These are phyloP conservation scores for Ganoderma meredithae DNA, from an alignment of 1,284 basidiomycete species.

Conservation along the genomic window DNA sequence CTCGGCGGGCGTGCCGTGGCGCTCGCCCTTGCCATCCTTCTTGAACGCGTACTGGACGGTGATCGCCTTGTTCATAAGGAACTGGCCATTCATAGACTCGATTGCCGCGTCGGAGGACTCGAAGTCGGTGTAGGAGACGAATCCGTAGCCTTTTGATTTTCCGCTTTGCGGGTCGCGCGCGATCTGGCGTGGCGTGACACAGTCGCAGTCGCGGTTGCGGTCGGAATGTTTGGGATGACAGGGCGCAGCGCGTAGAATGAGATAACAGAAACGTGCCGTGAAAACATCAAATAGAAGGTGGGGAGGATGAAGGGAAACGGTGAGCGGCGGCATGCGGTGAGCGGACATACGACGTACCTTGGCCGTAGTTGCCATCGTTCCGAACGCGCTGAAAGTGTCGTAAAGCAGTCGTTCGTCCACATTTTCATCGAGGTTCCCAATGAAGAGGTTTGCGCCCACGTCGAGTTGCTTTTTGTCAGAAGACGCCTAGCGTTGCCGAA, in stretches of 20 bases:
- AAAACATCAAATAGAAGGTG: conserved; percentile 14
- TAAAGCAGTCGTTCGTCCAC: conserved; percentile 94
- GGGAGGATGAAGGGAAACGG: conserved; percentile 15
- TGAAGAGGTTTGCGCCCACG: conserved; percentile 97
- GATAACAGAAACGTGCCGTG: conserved; percentile 1
- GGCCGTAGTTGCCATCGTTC: conserved; percentile 91
- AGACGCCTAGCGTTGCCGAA: conserved; percentile 65
- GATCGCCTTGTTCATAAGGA: conserved; percentile 97
- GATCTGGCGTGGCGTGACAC: conserved; percentile 61
- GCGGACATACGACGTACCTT: conserved; percentile 67
- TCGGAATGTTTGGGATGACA: conserved; percentile 8
- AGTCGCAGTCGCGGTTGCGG: background rate
- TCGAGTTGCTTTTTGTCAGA: conserved; percentile 98
- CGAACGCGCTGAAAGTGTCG: conserved; percentile 96
- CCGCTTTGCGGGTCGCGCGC: conserved; percentile 88
- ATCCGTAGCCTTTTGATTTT: conserved; percentile 95
- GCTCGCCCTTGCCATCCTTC: conserved; percentile 97
- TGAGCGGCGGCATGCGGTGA: conserved; percentile 19
- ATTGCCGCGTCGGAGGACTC: conserved; percentile 96
- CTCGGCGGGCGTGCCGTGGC: conserved; percentile 96
- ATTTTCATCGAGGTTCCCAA: conserved; percentile 93
- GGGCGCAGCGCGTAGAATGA: conserved; percentile 9
- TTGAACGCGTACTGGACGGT: conserved; percentile 98
- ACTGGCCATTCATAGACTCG: conserved; percentile 97
- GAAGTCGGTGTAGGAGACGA: conserved; percentile 97